phyloP scores from a whole-genome alignment of 495 filamentous ascomycete genomes.

The Saxispiralis lemnorum region DNA sequence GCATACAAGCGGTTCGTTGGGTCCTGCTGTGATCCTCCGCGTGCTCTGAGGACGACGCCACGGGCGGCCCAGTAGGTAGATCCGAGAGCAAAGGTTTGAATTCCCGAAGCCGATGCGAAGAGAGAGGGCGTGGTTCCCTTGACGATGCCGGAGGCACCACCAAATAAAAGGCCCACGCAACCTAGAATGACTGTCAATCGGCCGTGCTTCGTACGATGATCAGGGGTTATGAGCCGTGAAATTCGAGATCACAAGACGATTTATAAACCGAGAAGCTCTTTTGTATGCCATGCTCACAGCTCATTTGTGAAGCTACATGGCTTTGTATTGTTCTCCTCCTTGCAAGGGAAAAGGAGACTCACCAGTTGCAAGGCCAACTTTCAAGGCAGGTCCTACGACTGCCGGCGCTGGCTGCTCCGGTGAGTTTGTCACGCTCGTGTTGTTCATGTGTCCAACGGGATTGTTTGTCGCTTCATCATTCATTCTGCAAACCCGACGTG shows the following conservation, averaged over 20 bases:
- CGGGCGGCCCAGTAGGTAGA: conserved; percentile 49
- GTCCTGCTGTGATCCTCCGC: not conserved
- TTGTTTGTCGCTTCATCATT: no score
- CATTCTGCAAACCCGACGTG: no score
- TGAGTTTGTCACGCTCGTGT: not conserved
- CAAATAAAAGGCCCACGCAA: conserved; percentile 46
- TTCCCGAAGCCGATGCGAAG: conserved; percentile 52
- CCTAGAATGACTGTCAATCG: conserved; percentile 2
- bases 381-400: conserved; percentile 9
- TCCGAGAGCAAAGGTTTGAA: conserved; percentile 67
- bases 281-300: no score
- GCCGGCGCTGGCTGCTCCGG: not conserved
- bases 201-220: no score
- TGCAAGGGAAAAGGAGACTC: not conserved
- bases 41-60: conserved; percentile 21
- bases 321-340: not conserved
- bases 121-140: conserved; percentile 46
- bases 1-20: conserved; percentile 18
- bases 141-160: conserved; percentile 49
- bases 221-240: no score
- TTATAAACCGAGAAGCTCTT: no score
- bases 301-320: not conserved
- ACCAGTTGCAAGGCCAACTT: conserved; percentile 12
- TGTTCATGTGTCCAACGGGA: not conserved
- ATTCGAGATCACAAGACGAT: no score